These are phyloP conservation scores for Passiflora organensis DNA, from an alignment of 345 rosid genomes.

Conservation along the genomic window DNA sequence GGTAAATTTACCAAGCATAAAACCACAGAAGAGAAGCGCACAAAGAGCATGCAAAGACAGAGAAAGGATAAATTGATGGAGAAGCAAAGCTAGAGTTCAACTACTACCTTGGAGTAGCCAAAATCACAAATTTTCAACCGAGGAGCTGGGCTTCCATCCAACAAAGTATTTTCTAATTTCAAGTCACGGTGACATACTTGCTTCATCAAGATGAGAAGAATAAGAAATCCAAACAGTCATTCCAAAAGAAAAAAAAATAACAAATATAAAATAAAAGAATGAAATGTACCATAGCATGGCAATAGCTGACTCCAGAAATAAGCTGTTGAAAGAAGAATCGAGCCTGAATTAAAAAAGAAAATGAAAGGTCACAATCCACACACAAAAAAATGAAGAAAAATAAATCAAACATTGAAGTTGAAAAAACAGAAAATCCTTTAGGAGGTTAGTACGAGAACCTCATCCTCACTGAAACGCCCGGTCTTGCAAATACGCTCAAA, in stretches of 20 bases:
- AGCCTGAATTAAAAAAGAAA: slow-evolving; percentile 19
- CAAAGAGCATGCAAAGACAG: too few relatives aligned
- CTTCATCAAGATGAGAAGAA: slow-evolving; percentile 20
- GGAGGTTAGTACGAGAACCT: slow-evolving; percentile 10
- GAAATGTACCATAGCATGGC: slow-evolving; percentile 30
- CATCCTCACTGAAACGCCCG: slow-evolving; percentile 29
- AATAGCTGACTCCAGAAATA: slow-evolving; percentile 31
- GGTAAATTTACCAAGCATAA: too few relatives aligned
- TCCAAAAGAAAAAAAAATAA: neutral
- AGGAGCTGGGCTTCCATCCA: slow-evolving; percentile 35
- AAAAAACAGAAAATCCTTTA: neutral
- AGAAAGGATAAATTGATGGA: neutral
- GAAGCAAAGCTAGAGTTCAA: neutral
- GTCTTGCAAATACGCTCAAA: slow-evolving; percentile 27
- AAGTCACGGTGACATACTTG: slow-evolving; percentile 37
- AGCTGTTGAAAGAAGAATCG: slow-evolving; percentile 35
- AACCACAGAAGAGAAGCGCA: too few relatives aligned
- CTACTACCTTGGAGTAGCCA: slow-evolving; percentile 30
- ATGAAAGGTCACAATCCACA: neutral
- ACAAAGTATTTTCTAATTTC: slow-evolving; percentile 33
- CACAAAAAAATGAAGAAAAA: neutral
- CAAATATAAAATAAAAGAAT: neutral
- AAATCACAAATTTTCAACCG: slow-evolving; percentile 31
- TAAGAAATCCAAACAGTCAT: neutral
- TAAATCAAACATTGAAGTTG: too few relatives aligned